Evolutionary conservation across 139 green algal species (phyloP), one percentile per base, ranked within the genome.

Genomic region (Desmodesmus armatus): DNA sequence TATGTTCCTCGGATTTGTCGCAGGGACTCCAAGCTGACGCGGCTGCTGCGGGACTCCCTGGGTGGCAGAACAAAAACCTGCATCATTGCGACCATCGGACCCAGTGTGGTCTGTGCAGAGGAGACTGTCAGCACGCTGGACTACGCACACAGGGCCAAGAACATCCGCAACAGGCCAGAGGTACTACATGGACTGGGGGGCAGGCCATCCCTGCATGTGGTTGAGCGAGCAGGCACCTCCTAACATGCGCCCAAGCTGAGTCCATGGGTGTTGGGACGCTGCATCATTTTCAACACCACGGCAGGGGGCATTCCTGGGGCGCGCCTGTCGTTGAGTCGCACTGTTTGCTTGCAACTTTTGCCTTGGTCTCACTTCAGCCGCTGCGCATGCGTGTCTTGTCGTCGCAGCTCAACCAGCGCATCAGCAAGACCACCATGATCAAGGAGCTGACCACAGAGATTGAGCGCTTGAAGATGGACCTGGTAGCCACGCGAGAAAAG

Each of bases 11-110:
- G n/a, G n/a, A n/a, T n/a, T n/a, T n/a, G 7, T 41, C 98, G 96
- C 90, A 91, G 98, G 17, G 98, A 99, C 90, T 95, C 87, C 70
- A 99, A 99, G 91, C 95, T 99, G 69, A 99, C 98, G 3, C 91
- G 97, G 51, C 92, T 99, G 85, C 92, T 99, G 86, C 91, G 96
- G 1, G 98, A 99, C 85, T 98, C 95, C 0, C 93, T 99, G 43
- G 95, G 94, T 39, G 95, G 95, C 29, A 92, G 90, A 60, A 97
- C 94, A 55, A 97, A 97, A 90, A 98, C 95, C 3, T 99, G 96
- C 92, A 98, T 99, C 90, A 98, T 99, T 70, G 98, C 98, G 19
- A 99, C 97, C 41, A 97, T 99, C 31, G 95, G 94, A n/a, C 97
- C 98, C 29, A 97, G 92, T 17, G 92, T 96, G 49, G 83, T 92